Evolutionary conservation across 768 basidiomycete genomes (phyloP).

Genomic region (Amanita pseudoporphyria): DNA sequence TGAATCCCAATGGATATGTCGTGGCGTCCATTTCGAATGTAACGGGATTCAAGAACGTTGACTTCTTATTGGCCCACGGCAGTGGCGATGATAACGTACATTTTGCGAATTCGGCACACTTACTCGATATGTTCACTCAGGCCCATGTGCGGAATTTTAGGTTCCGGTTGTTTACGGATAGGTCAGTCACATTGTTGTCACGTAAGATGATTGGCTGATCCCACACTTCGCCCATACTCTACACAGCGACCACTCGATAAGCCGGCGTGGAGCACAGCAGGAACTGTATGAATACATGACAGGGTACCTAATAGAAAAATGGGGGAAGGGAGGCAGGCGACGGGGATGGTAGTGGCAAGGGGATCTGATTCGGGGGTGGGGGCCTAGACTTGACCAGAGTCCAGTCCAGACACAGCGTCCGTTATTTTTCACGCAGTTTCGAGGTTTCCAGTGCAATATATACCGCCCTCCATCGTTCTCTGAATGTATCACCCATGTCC

Average conservation of each 20-base stretch:
- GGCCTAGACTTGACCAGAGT: conserved; percentile 12
- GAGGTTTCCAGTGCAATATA: background rate
- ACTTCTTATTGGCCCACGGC: conserved; percentile 85
- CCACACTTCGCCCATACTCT: no score
- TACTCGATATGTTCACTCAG: conserved; percentile 89
- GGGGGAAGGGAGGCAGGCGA: conserved; percentile 74
- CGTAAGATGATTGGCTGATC: conserved; percentile 11
- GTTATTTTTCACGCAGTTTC: background rate
- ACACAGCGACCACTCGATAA: conserved; percentile 72
- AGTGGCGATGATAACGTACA: conserved; percentile 98
- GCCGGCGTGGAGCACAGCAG: conserved; percentile 61
- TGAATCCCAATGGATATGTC: conserved; percentile 82
- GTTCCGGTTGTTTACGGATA: conserved; percentile 97
- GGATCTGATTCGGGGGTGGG: conserved; percentile 3
- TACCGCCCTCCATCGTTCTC: background rate
- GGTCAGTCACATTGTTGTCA: conserved; percentile 35
- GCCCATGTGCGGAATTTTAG: conserved; percentile 63
- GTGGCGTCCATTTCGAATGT: conserved; percentile 85
- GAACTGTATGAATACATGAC: conserved; percentile 88
- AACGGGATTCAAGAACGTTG: conserved; percentile 70
- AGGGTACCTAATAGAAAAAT: conserved; percentile 79
- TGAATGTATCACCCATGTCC: conserved; percentile 14
- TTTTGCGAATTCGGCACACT: conserved; percentile 80
- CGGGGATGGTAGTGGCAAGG: conserved; percentile 45
- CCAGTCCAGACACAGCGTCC: conserved; percentile 11